A percentile compares a stretch with the other conserved stretches of the same genome.
Conservation (phyloP, 169 alveolate genomes). For the Ichthyophthirius multifiliis region DNA sequence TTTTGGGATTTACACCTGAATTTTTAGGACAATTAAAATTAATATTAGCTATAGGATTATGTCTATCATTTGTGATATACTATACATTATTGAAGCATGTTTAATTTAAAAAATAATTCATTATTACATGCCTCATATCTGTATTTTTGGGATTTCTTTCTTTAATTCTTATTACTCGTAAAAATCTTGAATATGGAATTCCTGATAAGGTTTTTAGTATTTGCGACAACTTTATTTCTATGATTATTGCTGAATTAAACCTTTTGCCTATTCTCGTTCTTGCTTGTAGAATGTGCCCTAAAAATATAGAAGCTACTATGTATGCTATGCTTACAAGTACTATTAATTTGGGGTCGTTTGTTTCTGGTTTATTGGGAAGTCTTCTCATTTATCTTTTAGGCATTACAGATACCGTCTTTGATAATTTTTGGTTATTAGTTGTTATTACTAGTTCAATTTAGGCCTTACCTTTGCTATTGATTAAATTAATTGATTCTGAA, state of each 20-base stretch:
- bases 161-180: conserved; percentile 84
- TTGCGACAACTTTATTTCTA: conserved; percentile 89
- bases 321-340: conserved; percentile 94
- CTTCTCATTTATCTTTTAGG: too few species aligned
- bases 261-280: conserved; percentile 92
- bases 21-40: conserved; percentile 94
- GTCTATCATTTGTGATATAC: conserved; percentile 88
- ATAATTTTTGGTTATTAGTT: too few species aligned
- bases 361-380: conserved; percentile 53
- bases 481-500: not conserved
- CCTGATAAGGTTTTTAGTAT: conserved; percentile 89
- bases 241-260: conserved; percentile 83
- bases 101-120: conserved; percentile 84
- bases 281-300: conserved; percentile 94
- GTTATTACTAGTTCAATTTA: conserved; percentile 80
- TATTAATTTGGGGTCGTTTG: conserved; percentile 88
- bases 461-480: conserved; percentile 59
- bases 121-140: conserved; percentile 84
- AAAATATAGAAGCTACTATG: conserved; percentile 95
- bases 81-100: conserved; percentile 81
- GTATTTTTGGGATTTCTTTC: conserved; percentile 50
- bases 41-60: conserved; percentile 90
- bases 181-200: conserved; percentile 83
- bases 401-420: too few species aligned
- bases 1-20: conserved; percentile 91